Evolutionary conservation across 2,329 filamentous ascomycete genomes (phyloP).

Genomic region (Curvularia hawaiiensis): DNA sequence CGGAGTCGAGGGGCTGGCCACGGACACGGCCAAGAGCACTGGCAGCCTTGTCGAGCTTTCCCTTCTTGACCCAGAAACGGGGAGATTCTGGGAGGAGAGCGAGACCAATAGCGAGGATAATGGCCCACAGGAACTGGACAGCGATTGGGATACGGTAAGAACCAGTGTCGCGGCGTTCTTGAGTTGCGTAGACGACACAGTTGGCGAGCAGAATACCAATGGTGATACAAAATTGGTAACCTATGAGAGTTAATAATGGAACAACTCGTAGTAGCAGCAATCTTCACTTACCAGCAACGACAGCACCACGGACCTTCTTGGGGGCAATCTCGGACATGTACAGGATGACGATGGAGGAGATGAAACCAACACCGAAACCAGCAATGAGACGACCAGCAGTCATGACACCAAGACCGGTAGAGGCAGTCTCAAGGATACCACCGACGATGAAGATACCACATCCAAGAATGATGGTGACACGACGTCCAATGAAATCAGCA

Average conservation of each 20-base stretch:
- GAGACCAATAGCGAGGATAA: slow-evolving; percentile 75
- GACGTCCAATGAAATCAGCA: slow-evolving; percentile 70
- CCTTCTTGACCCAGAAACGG: slow-evolving; percentile 84
- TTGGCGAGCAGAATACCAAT: slow-evolving; percentile 78
- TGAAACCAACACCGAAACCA: slow-evolving; percentile 73
- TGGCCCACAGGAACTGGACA: slow-evolving; percentile 80
- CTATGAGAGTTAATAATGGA: neutral
- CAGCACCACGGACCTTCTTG: slow-evolving; percentile 74
- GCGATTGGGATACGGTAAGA: slow-evolving; percentile 80
- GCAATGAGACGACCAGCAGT: slow-evolving; percentile 75
- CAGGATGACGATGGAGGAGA: slow-evolving; percentile 65
- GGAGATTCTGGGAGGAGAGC: slow-evolving; percentile 83
- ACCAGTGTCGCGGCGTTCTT: slow-evolving; percentile 66
- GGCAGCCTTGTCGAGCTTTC: slow-evolving; percentile 68
- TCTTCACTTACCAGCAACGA: slow-evolving; percentile 60
- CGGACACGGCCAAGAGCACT: slow-evolving; percentile 71
- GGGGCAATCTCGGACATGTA: slow-evolving; percentile 85
- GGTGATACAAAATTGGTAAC: slow-evolving; percentile 83
- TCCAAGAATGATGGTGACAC: slow-evolving; percentile 65
- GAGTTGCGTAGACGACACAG: slow-evolving; percentile 75
- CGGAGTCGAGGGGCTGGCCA: slow-evolving; percentile 74
- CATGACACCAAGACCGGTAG: slow-evolving; percentile 66
- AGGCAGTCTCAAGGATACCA: slow-evolving; percentile 64
- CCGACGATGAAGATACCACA: slow-evolving; percentile 65
- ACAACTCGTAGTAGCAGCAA: neutral